Percentiles rank a stretch among this genome's conserved stretches.
Evolutionary conservation across 345 rosid genomes (phyloP).

Genomic region (Arabidopsis arenosa): DNA sequence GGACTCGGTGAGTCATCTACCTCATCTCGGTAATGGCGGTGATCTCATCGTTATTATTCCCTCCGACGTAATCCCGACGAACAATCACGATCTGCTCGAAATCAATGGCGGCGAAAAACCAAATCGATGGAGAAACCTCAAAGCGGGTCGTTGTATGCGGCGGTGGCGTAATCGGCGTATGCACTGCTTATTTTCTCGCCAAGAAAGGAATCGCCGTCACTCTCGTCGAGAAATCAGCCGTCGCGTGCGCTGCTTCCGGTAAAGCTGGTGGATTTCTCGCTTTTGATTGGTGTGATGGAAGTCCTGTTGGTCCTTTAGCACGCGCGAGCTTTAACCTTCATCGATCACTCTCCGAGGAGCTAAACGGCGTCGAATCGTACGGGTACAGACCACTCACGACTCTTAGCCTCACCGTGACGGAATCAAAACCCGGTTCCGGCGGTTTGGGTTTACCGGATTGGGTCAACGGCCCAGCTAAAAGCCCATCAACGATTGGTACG

Average conservation of each 20-base stretch:
- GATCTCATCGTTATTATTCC: constrained; percentile 3
- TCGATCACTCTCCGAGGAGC: constrained; percentile 73
- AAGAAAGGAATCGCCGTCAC: constrained; percentile 73
- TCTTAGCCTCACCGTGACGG: constrained; percentile 66
- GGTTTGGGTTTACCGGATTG: constrained; percentile 57
- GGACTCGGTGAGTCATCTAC: constrained; percentile 25
- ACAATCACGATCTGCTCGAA: constrained; percentile 37
- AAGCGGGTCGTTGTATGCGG: constrained; percentile 75
- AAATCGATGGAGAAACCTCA: background rate
- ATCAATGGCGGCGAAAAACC: constrained; percentile 40
- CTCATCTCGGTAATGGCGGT: constrained; percentile 38
- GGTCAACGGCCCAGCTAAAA: constrained; percentile 69
- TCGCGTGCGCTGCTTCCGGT: constrained; percentile 91
- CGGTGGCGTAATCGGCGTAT: constrained; percentile 88
- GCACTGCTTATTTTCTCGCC: constrained; percentile 84
- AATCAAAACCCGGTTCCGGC: constrained; percentile 46
- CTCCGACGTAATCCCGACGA: constrained; percentile 13
- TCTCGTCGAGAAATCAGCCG: constrained; percentile 73
- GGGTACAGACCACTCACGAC: constrained; percentile 76
- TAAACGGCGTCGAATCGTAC: constrained; percentile 69
- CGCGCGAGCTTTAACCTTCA: constrained; percentile 88
- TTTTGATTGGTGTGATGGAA: constrained; percentile 86
- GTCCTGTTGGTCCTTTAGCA: constrained; percentile 63
- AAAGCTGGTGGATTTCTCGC: constrained; percentile 96
- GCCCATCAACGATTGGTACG: constrained; percentile 63